phyloP scores from a whole-genome alignment of 2,329 filamentous ascomycete genomes.

The Orbilia javanica region DNA sequence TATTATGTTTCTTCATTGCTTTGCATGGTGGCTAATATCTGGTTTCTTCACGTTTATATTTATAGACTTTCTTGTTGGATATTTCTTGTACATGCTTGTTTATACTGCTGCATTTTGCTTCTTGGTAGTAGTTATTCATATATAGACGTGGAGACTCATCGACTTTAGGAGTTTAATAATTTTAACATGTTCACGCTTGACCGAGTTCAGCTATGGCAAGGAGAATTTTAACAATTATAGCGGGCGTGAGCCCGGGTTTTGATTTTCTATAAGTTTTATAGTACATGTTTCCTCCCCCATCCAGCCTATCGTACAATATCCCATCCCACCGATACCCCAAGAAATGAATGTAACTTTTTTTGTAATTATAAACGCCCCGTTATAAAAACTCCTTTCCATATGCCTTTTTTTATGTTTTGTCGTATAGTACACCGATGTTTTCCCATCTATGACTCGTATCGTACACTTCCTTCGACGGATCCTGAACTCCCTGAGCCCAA shows the following conservation, averaged over 20 bases:
- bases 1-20: not conserved
- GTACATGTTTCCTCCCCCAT: not conserved
- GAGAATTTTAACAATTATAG: not conserved
- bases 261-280: constrained; percentile 5
- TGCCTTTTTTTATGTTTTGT: not conserved
- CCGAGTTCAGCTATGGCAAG: no score
- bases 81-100: not conserved
- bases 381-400: constrained; percentile 2
- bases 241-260: not conserved
- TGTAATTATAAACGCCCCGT: constrained; percentile 1
- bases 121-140: not conserved
- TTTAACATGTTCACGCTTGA: no score
- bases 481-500: not conserved
- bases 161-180: no score
- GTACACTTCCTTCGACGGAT: not conserved
- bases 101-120: not conserved
- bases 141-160: not conserved
- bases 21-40: constrained; percentile 1
- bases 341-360: not conserved
- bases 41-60: not conserved
- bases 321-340: not conserved
- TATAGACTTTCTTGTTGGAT: not conserved
- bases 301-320: not conserved
- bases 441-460: not conserved
- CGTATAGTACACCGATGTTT: not conserved